Conservation (phyloP, 2,329 filamentous ascomycete species). For the Monilinia laxa region DNA sequence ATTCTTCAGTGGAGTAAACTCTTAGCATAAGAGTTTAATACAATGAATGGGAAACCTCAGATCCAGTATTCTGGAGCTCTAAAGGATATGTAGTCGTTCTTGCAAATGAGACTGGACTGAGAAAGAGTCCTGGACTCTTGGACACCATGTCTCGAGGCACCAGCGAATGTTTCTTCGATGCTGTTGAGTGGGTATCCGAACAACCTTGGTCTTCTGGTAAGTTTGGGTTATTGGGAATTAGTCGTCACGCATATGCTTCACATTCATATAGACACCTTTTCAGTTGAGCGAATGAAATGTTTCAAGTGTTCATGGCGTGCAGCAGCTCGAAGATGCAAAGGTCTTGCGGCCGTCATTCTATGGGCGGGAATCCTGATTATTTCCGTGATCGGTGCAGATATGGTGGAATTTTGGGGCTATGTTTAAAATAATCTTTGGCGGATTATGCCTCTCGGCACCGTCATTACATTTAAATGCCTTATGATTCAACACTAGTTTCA, state of each 20-base stretch:
- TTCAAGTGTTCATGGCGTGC: slow-evolving; percentile 51
- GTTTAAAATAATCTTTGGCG: too few relatives aligned
- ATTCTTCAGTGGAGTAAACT: slow-evolving; percentile 48
- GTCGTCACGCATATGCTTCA: slow-evolving; percentile 46
- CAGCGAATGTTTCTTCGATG: slow-evolving; percentile 52
- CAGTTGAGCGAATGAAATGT: slow-evolving; percentile 23
- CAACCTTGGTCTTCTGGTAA: slow-evolving; percentile 52
- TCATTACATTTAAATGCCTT: too few relatives aligned
- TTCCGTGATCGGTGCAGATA: slow-evolving; percentile 49
- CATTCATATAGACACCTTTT: background rate
- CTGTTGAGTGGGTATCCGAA: slow-evolving; percentile 52
- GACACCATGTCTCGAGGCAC: slow-evolving; percentile 55
- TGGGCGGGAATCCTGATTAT: too few relatives aligned
- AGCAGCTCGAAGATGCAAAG: slow-evolving; percentile 52
- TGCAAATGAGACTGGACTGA: slow-evolving; percentile 52
- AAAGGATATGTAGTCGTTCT: slow-evolving; percentile 46
- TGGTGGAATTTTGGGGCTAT: slow-evolving; percentile 53
- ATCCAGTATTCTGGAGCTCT: slow-evolving; percentile 46
- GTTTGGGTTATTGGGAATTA: slow-evolving; percentile 52
- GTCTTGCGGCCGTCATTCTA: too few relatives aligned
- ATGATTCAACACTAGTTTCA: too few relatives aligned
- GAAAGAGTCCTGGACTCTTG: slow-evolving; percentile 52
- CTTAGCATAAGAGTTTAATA: slow-evolving; percentile 45
- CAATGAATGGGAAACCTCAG: slow-evolving; percentile 47
- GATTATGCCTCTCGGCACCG: too few relatives aligned